Evolutionary conservation across 371 early-diverging fungal genomes (phyloP).

Genomic region (Circinella minor): DNA sequence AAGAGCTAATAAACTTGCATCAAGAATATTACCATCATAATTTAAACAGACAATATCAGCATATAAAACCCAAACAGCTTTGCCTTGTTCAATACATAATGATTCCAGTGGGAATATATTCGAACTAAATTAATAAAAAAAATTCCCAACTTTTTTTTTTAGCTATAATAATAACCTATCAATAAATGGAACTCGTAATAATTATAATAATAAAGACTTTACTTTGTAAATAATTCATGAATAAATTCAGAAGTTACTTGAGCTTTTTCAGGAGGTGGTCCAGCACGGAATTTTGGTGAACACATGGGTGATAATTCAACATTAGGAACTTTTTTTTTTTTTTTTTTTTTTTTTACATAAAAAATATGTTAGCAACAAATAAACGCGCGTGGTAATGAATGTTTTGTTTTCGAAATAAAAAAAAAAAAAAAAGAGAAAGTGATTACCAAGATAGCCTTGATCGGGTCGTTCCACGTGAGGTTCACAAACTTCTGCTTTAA

Average conservation of each 20-base stretch:
- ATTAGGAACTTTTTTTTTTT: constrained; percentile 73
- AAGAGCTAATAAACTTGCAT: constrained; percentile 85
- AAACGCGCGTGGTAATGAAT: neutral
- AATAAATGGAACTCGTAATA: too few relatives aligned
- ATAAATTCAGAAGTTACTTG: constrained; percentile 86
- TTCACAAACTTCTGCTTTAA: constrained; percentile 94
- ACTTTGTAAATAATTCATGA: constrained; percentile 70
- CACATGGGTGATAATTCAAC: constrained; percentile 90
- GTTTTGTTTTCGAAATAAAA: too few relatives aligned
- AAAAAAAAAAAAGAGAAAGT: neutral
- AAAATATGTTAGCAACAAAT: neutral
- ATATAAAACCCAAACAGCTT: constrained; percentile 90
- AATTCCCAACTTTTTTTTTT: neutral
- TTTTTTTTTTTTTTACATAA: too few relatives aligned
- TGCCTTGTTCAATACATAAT: constrained; percentile 83
- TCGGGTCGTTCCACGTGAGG: constrained; percentile 73
- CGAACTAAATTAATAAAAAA: constrained; percentile 30
- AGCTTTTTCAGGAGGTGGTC: constrained; percentile 87
- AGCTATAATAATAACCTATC: neutral
- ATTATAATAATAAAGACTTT: too few relatives aligned
- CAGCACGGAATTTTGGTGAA: constrained; percentile 81
- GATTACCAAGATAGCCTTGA: constrained; percentile 80
- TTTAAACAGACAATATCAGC: constrained; percentile 90
- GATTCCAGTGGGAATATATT: constrained; percentile 69
- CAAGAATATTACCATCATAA: constrained; percentile 90